phyloP scores from a whole-genome alignment of 2,329 filamentous ascomycete genomes.

The Kalmusia sp. region DNA sequence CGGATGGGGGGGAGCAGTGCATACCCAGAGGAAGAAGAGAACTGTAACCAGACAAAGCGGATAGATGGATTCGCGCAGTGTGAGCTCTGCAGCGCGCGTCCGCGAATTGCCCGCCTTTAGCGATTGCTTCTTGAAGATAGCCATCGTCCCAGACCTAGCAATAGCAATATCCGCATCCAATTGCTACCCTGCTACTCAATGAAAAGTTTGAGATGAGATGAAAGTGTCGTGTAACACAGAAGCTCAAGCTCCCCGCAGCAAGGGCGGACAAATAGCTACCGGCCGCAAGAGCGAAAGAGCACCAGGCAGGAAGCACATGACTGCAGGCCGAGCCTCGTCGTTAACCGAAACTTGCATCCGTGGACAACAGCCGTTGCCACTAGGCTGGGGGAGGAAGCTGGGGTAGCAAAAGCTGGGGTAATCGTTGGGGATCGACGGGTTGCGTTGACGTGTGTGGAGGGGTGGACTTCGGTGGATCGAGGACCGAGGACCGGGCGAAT shows the following conservation, averaged over 20 bases:
- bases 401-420: conserved; percentile 10
- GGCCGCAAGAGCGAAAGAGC: background rate
- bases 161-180: background rate
- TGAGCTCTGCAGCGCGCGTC: conserved; percentile 67
- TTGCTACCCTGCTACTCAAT: background rate
- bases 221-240: background rate
- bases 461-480: background rate
- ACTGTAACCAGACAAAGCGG: conserved; percentile 71
- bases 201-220: background rate
- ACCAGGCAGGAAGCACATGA: background rate
- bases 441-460: background rate
- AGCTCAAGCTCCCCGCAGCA: background rate
- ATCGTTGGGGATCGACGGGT: background rate
- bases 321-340: background rate
- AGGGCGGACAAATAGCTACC: background rate
- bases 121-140: conserved; percentile 37
- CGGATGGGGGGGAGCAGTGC: conserved; percentile 1
- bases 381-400: conserved; percentile 14
- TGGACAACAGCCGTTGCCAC: background rate
- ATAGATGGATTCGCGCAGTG: conserved; percentile 69
- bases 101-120: conserved; percentile 48
- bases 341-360: conserved; percentile 2
- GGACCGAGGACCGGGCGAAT: background rate
- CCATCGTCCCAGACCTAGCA: conserved; percentile 25
- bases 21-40: conserved; percentile 69